Base-by-base conservation (phyloP, 2,329 filamentous ascomycete species). In the Raffaelea albimanens region DNA sequence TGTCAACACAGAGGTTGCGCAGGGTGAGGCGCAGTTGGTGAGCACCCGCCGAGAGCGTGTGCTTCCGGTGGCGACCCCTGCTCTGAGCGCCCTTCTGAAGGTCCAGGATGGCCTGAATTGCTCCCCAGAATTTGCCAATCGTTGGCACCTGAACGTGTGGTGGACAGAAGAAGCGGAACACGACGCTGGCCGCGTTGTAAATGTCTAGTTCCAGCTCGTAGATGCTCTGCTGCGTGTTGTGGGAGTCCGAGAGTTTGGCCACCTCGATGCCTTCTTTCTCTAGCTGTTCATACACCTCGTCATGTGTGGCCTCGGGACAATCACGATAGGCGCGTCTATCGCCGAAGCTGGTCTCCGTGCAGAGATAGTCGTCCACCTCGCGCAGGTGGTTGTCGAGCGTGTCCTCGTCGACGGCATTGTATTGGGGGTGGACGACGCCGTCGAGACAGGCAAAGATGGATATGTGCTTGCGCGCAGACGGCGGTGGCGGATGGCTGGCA, bases 101-200 rank as follows among this genome's bases (percentile, higher is more conserved):
- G 21, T 7, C 39, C 19, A 40, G 18, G 34, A 52, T 52, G 20
- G 14, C 31, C 33, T 45, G 43, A 10, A 55, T 36, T n/a, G 68
- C 65, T 2, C 68, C 70, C 70, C 69, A 73, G 46, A 63, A 72
- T 46, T 68, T 71, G 5, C 51, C 49, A 1, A 60, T 59, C 3
- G 67, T 72, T 0, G 67, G 62, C 0, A 62, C 63, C 9, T 63
- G 54, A 20, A 63, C 62, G 2, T 56, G 49, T 0, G 53, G 34
- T 1, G 70, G 68, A 8, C 73, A 56, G 48, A 72, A 74, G 34
- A 72, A 65, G 8, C 57, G 56, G 50, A 69, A 70, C 1, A 71
- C 31, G 2, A 57, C 50, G 33, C 70, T 64, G 2, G 64, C 63
- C 25, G 60, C 61, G 48, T 70, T 71, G 47, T 68, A 65, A 1